phyloP scores from a whole-genome alignment of 176 grass and related monocot species.

The Otatea glauca region DNA sequence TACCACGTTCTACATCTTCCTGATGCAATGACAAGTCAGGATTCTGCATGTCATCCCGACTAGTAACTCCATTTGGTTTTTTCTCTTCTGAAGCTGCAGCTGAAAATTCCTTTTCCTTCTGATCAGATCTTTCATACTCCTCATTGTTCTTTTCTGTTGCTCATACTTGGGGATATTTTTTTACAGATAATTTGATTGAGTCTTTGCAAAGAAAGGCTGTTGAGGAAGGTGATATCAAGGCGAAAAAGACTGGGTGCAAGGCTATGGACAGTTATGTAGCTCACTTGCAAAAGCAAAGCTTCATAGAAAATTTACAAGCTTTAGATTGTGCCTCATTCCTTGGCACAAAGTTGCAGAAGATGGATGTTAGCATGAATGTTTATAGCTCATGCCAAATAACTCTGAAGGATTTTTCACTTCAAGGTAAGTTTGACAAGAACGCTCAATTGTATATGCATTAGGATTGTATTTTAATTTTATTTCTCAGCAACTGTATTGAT shows the following conservation, averaged over 20 bases:
- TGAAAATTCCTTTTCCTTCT: too few species aligned
- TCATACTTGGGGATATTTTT: too few species aligned
- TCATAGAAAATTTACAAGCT: constrained; percentile 98
- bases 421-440: constrained; percentile 65
- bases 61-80: too few species aligned
- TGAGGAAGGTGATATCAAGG: constrained; percentile 78
- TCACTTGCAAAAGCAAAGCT: constrained; percentile 98
- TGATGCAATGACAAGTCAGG: too few species aligned
- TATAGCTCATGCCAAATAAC: constrained; percentile 87
- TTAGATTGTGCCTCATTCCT: constrained; percentile 86
- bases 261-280: constrained; percentile 80
- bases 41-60: too few species aligned
- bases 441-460: constrained; percentile 31
- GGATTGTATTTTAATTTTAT: constrained; percentile 10
- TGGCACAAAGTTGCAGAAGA: constrained; percentile 77
- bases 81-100: too few species aligned
- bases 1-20: too few species aligned
- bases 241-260: constrained; percentile 75
- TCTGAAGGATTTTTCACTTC: constrained; percentile 98
- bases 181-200: constrained; percentile 82
- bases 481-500: constrained; percentile 45
- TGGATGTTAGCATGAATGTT: constrained; percentile 82
- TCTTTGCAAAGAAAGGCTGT: too few species aligned
- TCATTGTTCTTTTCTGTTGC: too few species aligned
- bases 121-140: too few species aligned